Evolutionary conservation across 371 early-diverging fungal genomes (phyloP).

Genomic region (Zopfochytrium polystomum): DNA sequence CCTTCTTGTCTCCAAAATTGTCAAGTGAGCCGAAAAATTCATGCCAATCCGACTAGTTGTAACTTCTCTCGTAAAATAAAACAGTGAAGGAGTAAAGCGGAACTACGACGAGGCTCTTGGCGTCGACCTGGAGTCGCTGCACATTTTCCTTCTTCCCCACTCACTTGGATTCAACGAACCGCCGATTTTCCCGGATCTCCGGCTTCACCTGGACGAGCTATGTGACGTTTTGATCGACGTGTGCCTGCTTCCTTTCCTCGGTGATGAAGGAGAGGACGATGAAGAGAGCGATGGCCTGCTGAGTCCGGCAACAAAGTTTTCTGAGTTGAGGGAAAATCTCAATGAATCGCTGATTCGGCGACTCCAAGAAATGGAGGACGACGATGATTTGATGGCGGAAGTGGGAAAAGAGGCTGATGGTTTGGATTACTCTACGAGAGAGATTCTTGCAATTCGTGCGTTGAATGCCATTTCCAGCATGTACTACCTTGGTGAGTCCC

Average conservation of each 20-base stretch:
- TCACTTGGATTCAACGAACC: neutral
- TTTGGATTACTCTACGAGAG: neutral
- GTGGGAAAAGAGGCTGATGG: neutral
- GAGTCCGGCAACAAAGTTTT: neutral
- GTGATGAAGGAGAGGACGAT: neutral
- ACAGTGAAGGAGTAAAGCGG: no score
- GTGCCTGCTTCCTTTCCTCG: neutral
- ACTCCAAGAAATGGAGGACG: neutral
- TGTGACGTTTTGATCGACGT: neutral
- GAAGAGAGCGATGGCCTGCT: neutral
- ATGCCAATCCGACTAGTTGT: no score
- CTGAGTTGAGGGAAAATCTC: neutral
- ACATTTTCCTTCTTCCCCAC: neutral
- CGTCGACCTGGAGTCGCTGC: neutral
- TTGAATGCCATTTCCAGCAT: slow-evolving; percentile 5
- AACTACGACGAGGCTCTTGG: neutral
- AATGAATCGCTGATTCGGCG: neutral
- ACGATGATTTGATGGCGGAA: neutral
- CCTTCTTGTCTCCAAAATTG: slow-evolving; percentile 11
- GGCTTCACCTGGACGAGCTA: neutral
- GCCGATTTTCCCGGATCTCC: neutral
- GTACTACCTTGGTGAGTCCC: slow-evolving; percentile 9
- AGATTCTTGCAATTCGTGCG: slow-evolving; percentile 8
- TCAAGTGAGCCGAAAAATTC: slow-evolving; percentile 9
- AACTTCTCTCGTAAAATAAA: no score